A percentile compares a stretch with the other conserved stretches of the same genome.
phyloP scores from a whole-genome alignment of 2,329 filamentous ascomycete species.

The Alternaria sp. region DNA sequence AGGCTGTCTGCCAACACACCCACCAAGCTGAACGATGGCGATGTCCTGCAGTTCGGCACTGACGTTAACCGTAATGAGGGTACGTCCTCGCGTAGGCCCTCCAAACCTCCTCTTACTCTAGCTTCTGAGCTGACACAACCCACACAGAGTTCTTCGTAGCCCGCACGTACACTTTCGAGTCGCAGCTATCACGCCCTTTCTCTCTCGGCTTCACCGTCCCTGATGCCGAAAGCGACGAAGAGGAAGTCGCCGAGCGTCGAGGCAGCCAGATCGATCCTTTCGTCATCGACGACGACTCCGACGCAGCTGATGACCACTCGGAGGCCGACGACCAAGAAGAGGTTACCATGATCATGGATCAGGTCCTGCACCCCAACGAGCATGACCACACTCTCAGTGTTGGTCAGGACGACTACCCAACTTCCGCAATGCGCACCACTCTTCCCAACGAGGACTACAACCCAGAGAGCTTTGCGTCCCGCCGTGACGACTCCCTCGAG shows the following conservation, averaged over 20 bases:
- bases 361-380: conserved; percentile 4
- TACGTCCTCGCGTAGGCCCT: conserved; percentile 20
- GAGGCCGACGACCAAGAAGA: conserved; percentile 8
- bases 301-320: conserved; percentile 14
- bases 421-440: conserved; percentile 1
- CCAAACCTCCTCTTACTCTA: neutral
- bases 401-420: conserved; percentile 1
- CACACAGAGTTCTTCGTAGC: conserved; percentile 39
- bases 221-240: conserved; percentile 38
- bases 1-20: conserved; percentile 30
- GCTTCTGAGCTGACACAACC: conserved; percentile 12
- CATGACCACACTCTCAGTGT: neutral
- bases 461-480: neutral
- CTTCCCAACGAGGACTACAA: conserved; percentile 6
- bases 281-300: conserved; percentile 39
- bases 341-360: conserved; percentile 16
- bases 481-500: neutral
- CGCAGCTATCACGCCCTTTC: conserved; percentile 19
- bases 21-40: conserved; percentile 36
- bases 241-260: conserved; percentile 22
- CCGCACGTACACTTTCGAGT: conserved; percentile 40
- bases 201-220: conserved; percentile 42
- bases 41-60: conserved; percentile 45
- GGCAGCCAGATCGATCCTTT: conserved; percentile 39
- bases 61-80: conserved; percentile 45